These are phyloP conservation scores for Endothia cerciana DNA, from an alignment of 2,329 filamentous ascomycete genomes.

Conservation along the genomic window DNA sequence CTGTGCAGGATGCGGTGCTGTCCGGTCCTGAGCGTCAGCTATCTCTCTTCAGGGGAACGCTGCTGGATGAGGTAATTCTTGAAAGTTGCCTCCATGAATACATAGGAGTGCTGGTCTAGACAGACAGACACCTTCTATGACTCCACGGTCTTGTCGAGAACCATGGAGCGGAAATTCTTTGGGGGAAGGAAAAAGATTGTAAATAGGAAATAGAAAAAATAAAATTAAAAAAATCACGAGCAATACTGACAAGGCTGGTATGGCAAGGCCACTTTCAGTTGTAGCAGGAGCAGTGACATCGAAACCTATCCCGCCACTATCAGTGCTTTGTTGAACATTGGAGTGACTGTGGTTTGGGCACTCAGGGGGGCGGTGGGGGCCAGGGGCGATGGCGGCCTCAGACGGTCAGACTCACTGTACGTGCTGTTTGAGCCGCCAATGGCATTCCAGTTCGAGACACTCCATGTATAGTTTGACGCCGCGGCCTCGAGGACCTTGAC, in stretches of 20 bases:
- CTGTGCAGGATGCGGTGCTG: constrained; percentile 22
- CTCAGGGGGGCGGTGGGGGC: not conserved
- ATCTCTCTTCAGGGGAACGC: not conserved
- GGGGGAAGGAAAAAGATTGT: too few relatives aligned
- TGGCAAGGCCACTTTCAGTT: not conserved
- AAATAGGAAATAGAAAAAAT: not conserved
- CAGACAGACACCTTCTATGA: not conserved
- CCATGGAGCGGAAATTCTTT: not conserved
- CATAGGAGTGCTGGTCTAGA: not conserved
- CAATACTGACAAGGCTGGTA: constrained; percentile 12
- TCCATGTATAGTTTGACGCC: constrained; percentile 23
- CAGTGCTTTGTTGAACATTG: not conserved
- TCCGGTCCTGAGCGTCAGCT: not conserved
- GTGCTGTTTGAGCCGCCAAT: constrained; percentile 17
- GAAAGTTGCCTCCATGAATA: not conserved
- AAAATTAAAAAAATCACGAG: not conserved
- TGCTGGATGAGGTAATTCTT: not conserved
- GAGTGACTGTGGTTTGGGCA: not conserved
- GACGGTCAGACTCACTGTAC: constrained; percentile 17
- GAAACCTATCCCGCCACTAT: constrained; percentile 13
- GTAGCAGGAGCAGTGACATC: constrained; percentile 21
- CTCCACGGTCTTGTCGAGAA: not conserved
- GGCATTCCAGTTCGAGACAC: constrained; percentile 23
- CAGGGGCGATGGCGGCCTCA: too few relatives aligned
- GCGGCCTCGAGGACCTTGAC: constrained; percentile 11